Evolutionary conservation across 73 alveolate species (phyloP).

Genomic region (Loxodes magnus): DNA sequence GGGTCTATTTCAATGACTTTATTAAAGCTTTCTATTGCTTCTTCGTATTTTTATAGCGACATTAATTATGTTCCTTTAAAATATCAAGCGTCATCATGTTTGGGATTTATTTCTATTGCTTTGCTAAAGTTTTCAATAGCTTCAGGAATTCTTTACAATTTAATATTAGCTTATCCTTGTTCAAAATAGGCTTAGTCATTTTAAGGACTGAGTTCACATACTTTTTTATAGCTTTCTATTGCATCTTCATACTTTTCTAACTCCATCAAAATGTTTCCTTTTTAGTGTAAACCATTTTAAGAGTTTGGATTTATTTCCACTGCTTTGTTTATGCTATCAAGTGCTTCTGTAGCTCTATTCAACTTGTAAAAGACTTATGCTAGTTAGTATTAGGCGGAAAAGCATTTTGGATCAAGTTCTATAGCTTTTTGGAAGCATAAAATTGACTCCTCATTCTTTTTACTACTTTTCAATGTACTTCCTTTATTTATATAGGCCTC

Average conservation of each 20-base stretch:
- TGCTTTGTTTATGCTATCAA: no score
- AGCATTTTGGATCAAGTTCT: neutral
- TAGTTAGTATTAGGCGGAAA: neutral
- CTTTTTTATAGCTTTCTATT: no score
- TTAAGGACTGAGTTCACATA: neutral
- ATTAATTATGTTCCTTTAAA: neutral
- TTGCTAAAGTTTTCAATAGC: constrained; percentile 4
- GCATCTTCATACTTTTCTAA: no score
- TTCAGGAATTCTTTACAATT: neutral
- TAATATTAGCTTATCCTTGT: neutral
- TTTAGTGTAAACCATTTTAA: neutral
- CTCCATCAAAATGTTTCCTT: neutral
- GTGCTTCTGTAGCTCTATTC: no score
- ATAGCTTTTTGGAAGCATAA: no score
- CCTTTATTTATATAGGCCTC: no score
- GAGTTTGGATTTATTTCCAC: neutral
- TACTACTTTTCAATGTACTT: no score
- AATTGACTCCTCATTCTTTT: no score
- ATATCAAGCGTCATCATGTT: neutral
- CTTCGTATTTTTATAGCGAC: neutral
- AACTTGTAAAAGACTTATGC: no score
- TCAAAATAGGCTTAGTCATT: neutral
- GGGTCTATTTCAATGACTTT: constrained; percentile 6
- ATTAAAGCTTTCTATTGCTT: neutral
- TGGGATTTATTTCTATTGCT: constrained; percentile 1